phyloP scores from a whole-genome alignment of 2,329 filamentous ascomycete genomes.

The Canariomyces notabilis region DNA sequence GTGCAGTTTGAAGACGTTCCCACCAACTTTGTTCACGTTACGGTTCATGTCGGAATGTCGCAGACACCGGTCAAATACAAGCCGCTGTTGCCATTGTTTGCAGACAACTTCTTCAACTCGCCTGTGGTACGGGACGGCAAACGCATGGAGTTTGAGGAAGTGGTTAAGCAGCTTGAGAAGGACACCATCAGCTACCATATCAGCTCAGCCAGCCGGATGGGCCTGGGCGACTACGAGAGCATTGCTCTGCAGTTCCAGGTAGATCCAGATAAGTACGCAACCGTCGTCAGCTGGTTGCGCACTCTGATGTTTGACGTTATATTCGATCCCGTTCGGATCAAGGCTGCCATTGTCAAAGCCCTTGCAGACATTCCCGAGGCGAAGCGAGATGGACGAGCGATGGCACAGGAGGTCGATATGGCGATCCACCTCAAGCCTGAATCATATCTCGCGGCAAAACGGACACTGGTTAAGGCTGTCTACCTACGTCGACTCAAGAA shows the following conservation, averaged over 20 bases:
- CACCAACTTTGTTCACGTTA: conserved; percentile 86
- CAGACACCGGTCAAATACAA: conserved; percentile 75
- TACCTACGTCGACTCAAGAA: conserved; percentile 84
- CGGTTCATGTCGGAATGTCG: conserved; percentile 72
- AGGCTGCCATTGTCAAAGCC: conserved; percentile 68
- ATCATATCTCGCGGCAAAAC: conserved; percentile 70
- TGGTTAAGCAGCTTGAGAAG: conserved; percentile 84
- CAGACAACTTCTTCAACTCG: conserved; percentile 90
- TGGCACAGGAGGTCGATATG: conserved; percentile 61
- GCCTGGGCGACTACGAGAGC: conserved; percentile 76
- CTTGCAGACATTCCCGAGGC: conserved; percentile 87
- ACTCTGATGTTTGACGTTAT: conserved; percentile 84
- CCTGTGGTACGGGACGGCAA: conserved; percentile 74
- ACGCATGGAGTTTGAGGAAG: conserved; percentile 80
- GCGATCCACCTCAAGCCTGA: conserved; percentile 77
- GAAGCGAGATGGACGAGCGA: conserved; percentile 76
- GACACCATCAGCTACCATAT: conserved; percentile 84
- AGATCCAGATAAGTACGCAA: conserved; percentile 81
- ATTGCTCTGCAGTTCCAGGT: conserved; percentile 77
- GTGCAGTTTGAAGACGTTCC: conserved; percentile 96
- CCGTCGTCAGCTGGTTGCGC: conserved; percentile 76
- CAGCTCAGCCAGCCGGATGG: conserved; percentile 60
- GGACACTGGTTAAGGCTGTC: conserved; percentile 77
- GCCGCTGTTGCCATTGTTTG: conserved; percentile 78
- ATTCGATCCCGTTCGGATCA: conserved; percentile 67